These are phyloP conservation scores for Venturia carpophila DNA, from an alignment of 2,329 filamentous ascomycete species.

Conservation along the genomic window DNA sequence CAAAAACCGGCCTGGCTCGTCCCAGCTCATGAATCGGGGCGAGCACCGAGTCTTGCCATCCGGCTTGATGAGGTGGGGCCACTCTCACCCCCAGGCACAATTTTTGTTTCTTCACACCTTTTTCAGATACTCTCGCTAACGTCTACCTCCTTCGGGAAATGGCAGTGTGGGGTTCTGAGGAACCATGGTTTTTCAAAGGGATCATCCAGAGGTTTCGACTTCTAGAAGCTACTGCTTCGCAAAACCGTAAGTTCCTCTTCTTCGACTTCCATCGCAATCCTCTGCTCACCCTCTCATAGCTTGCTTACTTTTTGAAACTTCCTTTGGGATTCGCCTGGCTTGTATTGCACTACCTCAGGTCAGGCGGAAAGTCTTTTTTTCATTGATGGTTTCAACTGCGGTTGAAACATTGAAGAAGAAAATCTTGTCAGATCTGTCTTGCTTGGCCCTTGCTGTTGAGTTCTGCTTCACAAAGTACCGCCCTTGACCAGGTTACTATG, in stretches of 20 bases:
- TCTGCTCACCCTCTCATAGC: not conserved
- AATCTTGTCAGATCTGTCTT: not conserved
- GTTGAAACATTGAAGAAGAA: conserved; percentile 11
- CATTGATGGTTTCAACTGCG: conserved; percentile 8
- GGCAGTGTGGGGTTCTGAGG: not conserved
- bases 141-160: not conserved
- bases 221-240: not conserved
- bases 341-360: not conserved
- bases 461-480: not conserved
- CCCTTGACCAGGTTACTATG: not conserved
- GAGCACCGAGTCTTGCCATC: not conserved
- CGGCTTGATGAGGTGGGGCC: not conserved
- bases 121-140: not conserved
- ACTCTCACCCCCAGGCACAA: not conserved
- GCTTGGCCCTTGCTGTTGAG: not conserved
- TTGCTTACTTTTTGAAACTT: not conserved
- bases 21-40: not conserved
- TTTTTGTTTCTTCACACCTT: not conserved
- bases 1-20: not conserved
- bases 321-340: not conserved
- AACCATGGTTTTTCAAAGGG: too few species aligned
- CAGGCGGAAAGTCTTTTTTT: conserved; percentile 1
- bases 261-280: not conserved
- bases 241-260: not conserved
- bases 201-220: not conserved